These are phyloP conservation scores for Parascedosporium putredinis DNA, from an alignment of 2,329 filamentous ascomycete species.

Conservation along the genomic window DNA sequence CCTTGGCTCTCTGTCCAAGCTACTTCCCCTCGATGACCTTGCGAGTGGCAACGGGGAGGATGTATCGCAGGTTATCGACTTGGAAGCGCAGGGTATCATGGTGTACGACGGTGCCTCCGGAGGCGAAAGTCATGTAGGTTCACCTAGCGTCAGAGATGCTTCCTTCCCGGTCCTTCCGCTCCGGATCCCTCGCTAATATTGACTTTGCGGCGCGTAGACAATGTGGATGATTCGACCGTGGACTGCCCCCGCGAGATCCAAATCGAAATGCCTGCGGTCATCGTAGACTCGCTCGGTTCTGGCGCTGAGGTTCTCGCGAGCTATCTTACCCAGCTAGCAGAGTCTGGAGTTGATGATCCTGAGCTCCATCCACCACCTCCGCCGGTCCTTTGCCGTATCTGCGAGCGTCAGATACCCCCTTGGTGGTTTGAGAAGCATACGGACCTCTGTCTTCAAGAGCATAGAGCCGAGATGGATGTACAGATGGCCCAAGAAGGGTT, in stretches of 20 bases:
- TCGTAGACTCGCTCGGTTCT: slow-evolving; percentile 88
- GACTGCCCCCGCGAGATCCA: slow-evolving; percentile 84
- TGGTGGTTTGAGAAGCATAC: slow-evolving; percentile 99
- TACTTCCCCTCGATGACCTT: slow-evolving; percentile 37
- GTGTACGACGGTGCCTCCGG: slow-evolving; percentile 85
- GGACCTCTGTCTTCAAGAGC: slow-evolving; percentile 89
- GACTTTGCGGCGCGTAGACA: no score
- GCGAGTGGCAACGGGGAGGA: slow-evolving; percentile 23
- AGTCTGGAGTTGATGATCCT: slow-evolving; percentile 67
- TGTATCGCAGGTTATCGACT: slow-evolving; percentile 51
- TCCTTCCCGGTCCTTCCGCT: background rate
- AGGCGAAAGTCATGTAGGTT: slow-evolving; percentile 78
- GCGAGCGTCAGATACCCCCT: slow-evolving; percentile 89
- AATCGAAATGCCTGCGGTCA: slow-evolving; percentile 79
- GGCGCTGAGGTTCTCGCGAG: slow-evolving; percentile 91
- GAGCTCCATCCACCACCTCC: slow-evolving; percentile 72
- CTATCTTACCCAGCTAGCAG: slow-evolving; percentile 81
- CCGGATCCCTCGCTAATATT: no score
- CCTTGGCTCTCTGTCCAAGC: slow-evolving; percentile 58
- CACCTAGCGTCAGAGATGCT: background rate
- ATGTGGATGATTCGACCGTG: slow-evolving; percentile 99
- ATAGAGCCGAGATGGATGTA: slow-evolving; percentile 94
- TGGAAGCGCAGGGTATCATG: slow-evolving; percentile 97
- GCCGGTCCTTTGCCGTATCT: slow-evolving; percentile 89
- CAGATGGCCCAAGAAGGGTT: slow-evolving; percentile 90